Evolutionary conservation across 306 rosid genomes (phyloP), one percentile per base, ranked within the genome.

Genomic region (Canavalia gladiata): DNA sequence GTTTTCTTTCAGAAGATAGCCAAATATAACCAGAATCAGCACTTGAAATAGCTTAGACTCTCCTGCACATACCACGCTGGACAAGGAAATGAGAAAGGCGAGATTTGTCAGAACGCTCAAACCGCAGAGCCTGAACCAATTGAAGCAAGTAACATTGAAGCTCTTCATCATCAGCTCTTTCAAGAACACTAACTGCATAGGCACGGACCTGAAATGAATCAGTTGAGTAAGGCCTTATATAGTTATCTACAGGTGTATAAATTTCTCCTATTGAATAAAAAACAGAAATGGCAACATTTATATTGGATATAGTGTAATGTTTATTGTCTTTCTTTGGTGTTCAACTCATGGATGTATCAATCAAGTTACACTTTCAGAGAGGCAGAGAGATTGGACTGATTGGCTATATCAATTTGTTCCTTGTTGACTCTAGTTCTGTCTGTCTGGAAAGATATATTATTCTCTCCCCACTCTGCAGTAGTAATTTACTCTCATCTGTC

Each of bases 161-260:
- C 88, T 95, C 99, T 82, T 93, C 98, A 79, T 93, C 98, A 62
- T 95, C 99, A 81, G 99, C 99, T 88, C 97, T 93, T 88, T 90
- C 96, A 87, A 95, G 99, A 80, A 95, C 94, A 78, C 98, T 91
- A 85, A 95, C 99, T 49, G 99, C 99, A 90, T 95, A 95, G 60
- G 98, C 99, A 84, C 99, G 98, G 72, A 95, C 99, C 99, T 95
- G 88, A 78, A 66, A 87, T 72, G 54, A 34, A 31, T 72, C 29
- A 74, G 57, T 67, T 66, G 31, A 60, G 45, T 39, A 69, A 60
- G 66, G 43, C 80, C 79, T 29, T 30, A 49, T 68, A 33, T 52
- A 81, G 64, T 62, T 80, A 30, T 58, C 46, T 10, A 79, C 67
- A 69, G 69, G 56, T 46, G 80, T 50, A 56, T 47, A 57, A 55